phyloP scores from a whole-genome alignment of 441 rosid species.

The Croton setiger region DNA sequence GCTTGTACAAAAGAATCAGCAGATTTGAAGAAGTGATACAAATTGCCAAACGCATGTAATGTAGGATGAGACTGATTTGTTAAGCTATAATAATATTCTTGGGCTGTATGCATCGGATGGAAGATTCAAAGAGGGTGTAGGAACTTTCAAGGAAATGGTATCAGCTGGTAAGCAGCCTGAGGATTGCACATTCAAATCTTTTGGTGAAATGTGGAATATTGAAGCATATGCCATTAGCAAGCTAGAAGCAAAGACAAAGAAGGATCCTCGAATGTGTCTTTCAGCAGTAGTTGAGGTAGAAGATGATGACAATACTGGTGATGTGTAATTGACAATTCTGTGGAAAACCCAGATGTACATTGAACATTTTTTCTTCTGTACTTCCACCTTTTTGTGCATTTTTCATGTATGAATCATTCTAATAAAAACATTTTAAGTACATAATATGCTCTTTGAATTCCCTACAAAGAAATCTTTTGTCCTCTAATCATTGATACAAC shows the following conservation, averaged over 20 bases:
- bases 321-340: neutral
- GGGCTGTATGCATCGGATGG: conserved; percentile 67
- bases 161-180: conserved; percentile 45
- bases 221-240: conserved; percentile 46
- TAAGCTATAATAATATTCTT: conserved; percentile 67
- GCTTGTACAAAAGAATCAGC: conserved; percentile 69
- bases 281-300: conserved; percentile 28
- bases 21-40: conserved; percentile 55
- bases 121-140: conserved; percentile 59
- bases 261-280: conserved; percentile 41
- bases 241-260: conserved; percentile 41
- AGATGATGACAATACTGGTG: conserved; percentile 23
- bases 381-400: neutral
- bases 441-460: neutral
- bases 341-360: neutral
- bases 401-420: neutral
- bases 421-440: too few species aligned
- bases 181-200: conserved; percentile 59
- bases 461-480: too few species aligned
- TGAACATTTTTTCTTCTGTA: neutral
- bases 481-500: neutral
- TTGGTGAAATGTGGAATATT: conserved; percentile 68
- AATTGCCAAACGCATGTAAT: conserved; percentile 63
- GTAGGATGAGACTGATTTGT: conserved; percentile 41
- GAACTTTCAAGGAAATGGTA: conserved; percentile 66